Evolutionary conservation across 176 grass and related monocot genomes (phyloP).

Genomic region (Rhynchospora breviuscula): DNA sequence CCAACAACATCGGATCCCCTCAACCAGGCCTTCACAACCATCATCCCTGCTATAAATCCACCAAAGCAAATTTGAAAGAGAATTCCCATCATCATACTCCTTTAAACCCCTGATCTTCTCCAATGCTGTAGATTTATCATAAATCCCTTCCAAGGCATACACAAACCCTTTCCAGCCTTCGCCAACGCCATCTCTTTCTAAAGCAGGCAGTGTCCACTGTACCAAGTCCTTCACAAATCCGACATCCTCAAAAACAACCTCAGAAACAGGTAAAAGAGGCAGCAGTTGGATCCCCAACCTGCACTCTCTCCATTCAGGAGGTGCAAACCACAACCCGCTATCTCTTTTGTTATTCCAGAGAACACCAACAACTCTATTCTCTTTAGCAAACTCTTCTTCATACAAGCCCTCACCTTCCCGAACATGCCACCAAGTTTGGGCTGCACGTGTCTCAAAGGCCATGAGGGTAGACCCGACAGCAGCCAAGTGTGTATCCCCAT

Average conservation of each 20-base stretch:
- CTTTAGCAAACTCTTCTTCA: conserved; percentile 64
- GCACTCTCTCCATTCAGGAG: conserved; percentile 71
- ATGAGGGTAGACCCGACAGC: conserved; percentile 53
- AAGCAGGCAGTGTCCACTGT: conserved; percentile 52
- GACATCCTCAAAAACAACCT: conserved; percentile 59
- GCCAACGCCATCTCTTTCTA: conserved; percentile 60
- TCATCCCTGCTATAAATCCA: conserved; percentile 73
- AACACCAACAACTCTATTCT: conserved; percentile 57
- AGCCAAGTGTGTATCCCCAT: conserved; percentile 63
- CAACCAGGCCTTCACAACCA: not conserved
- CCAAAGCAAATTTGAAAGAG: conserved; percentile 80
- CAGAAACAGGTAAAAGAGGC: conserved; percentile 59
- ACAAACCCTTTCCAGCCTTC: conserved; percentile 97
- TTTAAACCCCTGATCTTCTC: conserved; percentile 44
- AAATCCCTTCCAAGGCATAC: conserved; percentile 79
- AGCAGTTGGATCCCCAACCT: conserved; percentile 77
- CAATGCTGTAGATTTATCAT: conserved; percentile 49
- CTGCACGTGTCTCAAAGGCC: conserved; percentile 61
- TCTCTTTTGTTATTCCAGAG: conserved; percentile 96
- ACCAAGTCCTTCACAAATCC: conserved; percentile 66
- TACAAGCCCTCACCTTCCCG: conserved; percentile 45
- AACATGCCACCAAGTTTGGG: conserved; percentile 94
- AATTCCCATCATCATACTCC: conserved; percentile 67
- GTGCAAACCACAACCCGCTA: conserved; percentile 88
- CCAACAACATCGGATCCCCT: conserved; percentile 48